Conservation (phyloP, 257 asterid genomes). For the Petrea volubilis region DNA sequence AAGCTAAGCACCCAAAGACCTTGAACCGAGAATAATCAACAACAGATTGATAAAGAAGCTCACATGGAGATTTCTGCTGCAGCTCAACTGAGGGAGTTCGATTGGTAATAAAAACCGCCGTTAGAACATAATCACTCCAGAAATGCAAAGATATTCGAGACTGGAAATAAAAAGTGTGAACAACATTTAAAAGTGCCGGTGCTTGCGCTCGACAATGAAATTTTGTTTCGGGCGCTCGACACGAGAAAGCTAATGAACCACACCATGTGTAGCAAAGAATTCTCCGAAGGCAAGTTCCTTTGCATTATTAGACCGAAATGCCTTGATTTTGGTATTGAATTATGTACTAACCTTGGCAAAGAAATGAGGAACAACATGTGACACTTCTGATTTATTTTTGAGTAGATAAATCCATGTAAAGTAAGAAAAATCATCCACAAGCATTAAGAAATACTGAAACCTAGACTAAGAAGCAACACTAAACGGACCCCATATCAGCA, state of each 20-base stretch:
- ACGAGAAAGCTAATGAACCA: no score
- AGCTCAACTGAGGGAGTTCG: neutral
- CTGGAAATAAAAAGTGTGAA: neutral
- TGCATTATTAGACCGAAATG: neutral
- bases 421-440: neutral
- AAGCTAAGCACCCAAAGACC: no score
- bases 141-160: neutral
- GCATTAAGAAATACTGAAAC: neutral
- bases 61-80: neutral
- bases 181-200: neutral
- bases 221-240: no score
- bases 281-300: neutral
- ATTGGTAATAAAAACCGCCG: no score
- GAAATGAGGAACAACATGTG: neutral
- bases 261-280: neutral
- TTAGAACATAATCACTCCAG: neutral
- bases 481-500: neutral
- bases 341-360: neutral
- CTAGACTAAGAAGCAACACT: neutral
- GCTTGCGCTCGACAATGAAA: neutral
- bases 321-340: no score
- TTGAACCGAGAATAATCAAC: no score
- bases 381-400: neutral
- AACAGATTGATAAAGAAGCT: no score
- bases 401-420: neutral